Evolutionary conservation across 129 eudicot genomes (phyloP).

Genomic region (Tagetes erecta): DNA sequence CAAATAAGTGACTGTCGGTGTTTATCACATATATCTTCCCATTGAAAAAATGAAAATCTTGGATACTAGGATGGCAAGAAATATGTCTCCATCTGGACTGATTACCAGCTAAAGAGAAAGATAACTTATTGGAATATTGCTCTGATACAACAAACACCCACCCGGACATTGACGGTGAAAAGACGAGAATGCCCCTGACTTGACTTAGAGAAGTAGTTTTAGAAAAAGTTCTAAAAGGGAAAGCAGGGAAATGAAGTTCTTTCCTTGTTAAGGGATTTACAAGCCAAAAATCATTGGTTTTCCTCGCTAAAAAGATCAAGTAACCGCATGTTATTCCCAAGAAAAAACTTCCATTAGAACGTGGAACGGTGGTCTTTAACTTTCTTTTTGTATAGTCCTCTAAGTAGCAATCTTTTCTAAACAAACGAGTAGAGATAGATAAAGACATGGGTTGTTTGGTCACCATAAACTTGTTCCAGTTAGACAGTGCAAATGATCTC

Average conservation of each 20-base stretch:
- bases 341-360: not conserved
- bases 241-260: constrained; percentile 26
- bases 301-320: constrained; percentile 8
- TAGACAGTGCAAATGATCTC: constrained; percentile 12
- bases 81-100: not conserved
- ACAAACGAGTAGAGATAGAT: not conserved
- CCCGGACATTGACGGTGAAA: constrained; percentile 9
- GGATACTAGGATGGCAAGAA: not conserved
- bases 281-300: constrained; percentile 1
- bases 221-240: not conserved
- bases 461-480: not conserved
- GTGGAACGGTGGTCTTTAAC: constrained; percentile 18
- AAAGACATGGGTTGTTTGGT: constrained; percentile 22
- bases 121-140: not conserved
- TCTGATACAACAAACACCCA: constrained; percentile 2
- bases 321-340: constrained; percentile 32
- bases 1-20: not conserved
- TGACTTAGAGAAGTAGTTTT: not conserved
- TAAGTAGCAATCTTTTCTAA: not conserved
- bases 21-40: not conserved
- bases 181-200: not conserved
- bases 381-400: constrained; percentile 22
- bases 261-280: constrained; percentile 35
- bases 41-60: constrained; percentile 2
- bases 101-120: constrained; percentile 12